Base-by-base conservation (phyloP, 805 yeast species). In the Pichia sporocuriosa region DNA sequence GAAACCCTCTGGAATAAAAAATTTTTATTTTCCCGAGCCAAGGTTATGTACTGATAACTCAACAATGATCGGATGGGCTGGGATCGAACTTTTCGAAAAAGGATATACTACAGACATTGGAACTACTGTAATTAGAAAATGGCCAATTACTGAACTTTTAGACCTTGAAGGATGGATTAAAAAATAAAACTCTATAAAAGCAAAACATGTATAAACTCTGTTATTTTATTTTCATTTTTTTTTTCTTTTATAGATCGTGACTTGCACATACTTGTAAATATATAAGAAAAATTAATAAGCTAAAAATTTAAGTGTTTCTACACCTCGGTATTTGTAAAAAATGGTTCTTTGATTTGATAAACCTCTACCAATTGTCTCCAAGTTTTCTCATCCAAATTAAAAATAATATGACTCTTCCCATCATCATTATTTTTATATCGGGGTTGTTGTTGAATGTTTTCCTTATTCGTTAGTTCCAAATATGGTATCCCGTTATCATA, bases 21-120 rank as follows among this genome's bases (percentile, higher is more conserved):
- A 57, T 1, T 75, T 79, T 35, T 75, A 75, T 49, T 86, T 79
- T 52, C 96, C 97, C 0, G 78, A 75, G 17, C 66, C 79, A 2
- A 62, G 70, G 2, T 65, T 88, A 45, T 93, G 98, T 57, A 87
- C 97, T 0, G 98, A 93, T 56, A 93, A 93, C 59, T 95, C 97
- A 0, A 76, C 87, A 2, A 93, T 93, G 98, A 93, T 93, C 39
- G 98, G 96, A 1, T 86, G 94, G 79, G 95, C 97, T 0, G 98
- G 97, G 0, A 85, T 90, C 8, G 96, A 90, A 58, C 62, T 89
- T 16, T 82, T 66, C 56, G 96, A 88, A 56, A 51, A 57, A 15
- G 70, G 73, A 6, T 57, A 62, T 16, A 64, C 69, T 11, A 74
- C 88, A 0, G 72, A 69, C 6, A 52, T 84, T 32, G 69, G 63